A percentile compares a stretch with the other conserved stretches of the same genome.
These are phyloP conservation scores for Adansonia madagascariensis DNA, from an alignment of 441 rosid genomes.

Conservation along the genomic window DNA sequence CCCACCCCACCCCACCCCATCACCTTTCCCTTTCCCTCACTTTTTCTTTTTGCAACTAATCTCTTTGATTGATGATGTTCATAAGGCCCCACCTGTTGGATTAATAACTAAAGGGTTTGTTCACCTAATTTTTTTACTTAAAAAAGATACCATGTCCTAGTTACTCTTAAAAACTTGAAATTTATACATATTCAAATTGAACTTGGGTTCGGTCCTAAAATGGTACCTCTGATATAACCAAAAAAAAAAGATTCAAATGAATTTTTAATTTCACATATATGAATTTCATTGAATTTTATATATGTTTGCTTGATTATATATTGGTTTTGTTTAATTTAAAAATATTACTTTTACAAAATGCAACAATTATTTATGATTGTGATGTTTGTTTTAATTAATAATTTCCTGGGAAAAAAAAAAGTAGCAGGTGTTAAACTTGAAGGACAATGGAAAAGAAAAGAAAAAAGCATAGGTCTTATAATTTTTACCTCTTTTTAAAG, in stretches of 20 bases:
- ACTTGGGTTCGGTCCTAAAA: neutral
- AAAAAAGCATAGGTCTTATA: neutral
- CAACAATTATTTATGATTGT: too few species aligned
- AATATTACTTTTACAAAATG: too few species aligned
- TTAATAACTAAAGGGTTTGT: conserved; percentile 12
- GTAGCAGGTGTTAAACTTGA: conserved; percentile 1
- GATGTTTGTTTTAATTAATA: too few species aligned
- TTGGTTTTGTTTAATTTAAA: too few species aligned
- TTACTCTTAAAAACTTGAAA: too few species aligned
- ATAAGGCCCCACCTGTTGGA: conserved; percentile 26
- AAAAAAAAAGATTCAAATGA: neutral
- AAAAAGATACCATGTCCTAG: too few species aligned
- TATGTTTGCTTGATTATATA: too few species aligned
- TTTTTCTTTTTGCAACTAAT: conserved; percentile 21
- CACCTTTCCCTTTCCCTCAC: conserved; percentile 16
- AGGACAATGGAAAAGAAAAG: conserved; percentile 8
- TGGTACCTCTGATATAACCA: neutral
- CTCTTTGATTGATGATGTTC: conserved; percentile 21
- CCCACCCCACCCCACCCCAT: neutral
- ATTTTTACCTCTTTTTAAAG: conserved; percentile 6
- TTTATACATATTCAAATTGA: too few species aligned
- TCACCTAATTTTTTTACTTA: conserved; percentile 9
- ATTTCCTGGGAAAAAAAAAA: neutral
- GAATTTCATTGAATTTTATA: too few species aligned
- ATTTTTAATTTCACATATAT: neutral